Evolutionary conservation across 768 basidiomycete species (phyloP).

Genomic region (Lyophyllum decastes): DNA sequence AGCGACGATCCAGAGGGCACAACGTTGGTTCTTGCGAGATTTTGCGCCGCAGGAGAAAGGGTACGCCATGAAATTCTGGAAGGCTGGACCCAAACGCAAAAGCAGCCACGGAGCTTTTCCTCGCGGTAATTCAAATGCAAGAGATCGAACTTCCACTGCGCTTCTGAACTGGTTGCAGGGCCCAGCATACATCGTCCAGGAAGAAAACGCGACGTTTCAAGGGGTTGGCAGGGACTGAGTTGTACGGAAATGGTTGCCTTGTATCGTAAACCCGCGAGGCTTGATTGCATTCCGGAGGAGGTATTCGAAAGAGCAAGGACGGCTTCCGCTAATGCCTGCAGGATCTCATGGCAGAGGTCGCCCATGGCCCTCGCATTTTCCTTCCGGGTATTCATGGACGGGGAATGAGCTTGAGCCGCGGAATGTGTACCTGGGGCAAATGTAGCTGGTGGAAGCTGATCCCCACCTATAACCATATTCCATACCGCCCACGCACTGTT

Average conservation of each 20-base stretch:
- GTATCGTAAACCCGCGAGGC: neutral
- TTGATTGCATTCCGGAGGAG: neutral
- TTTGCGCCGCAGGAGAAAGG: no score
- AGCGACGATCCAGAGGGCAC: no score
- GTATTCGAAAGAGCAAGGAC: neutral
- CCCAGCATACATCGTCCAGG: neutral
- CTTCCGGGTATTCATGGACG: neutral
- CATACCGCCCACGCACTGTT: neutral
- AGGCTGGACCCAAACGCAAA: neutral
- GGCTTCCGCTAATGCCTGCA: neutral
- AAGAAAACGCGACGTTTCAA: neutral
- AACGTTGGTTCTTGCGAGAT: no score
- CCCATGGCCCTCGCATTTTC: neutral
- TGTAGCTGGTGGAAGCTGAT: neutral
- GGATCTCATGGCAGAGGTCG: neutral
- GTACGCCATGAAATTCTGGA: neutral
- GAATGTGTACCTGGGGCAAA: no score
- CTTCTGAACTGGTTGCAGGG: neutral
- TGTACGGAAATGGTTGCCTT: neutral
- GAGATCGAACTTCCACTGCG: neutral
- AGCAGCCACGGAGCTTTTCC: neutral
- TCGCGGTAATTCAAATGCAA: neutral
- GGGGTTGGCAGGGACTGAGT: no score
- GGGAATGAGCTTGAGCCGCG: no score
- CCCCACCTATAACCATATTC: neutral